These are phyloP conservation scores for Anthoceros angustus DNA, from an alignment of 225 moss, liverwort and hornwort species.

Conservation along the genomic window DNA sequence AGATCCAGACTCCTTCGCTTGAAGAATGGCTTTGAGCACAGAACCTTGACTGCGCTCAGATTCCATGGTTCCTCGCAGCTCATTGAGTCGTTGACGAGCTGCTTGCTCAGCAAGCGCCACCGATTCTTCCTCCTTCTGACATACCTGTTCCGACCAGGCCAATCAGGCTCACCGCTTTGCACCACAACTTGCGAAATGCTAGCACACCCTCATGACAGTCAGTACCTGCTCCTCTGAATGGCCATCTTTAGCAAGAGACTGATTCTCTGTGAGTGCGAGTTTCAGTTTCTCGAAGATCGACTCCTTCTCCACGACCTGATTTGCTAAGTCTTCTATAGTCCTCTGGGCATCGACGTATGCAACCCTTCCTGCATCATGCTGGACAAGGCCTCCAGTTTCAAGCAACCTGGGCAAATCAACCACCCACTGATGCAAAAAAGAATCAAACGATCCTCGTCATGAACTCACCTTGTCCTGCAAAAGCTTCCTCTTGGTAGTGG, in stretches of 20 bases:
- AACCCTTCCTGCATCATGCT: slow-evolving; percentile 52
- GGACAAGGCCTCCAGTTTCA: slow-evolving; percentile 10
- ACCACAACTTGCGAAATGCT: background rate
- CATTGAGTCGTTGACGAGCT: slow-evolving; percentile 63
- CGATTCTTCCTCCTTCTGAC: slow-evolving; percentile 45
- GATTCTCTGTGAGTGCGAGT: slow-evolving; percentile 29
- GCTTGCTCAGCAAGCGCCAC: slow-evolving; percentile 57
- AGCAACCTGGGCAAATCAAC: background rate
- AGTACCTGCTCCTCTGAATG: slow-evolving; percentile 70
- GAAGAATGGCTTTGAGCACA: slow-evolving; percentile 67
- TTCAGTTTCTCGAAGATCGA: slow-evolving; percentile 37
- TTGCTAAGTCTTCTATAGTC: slow-evolving; percentile 43
- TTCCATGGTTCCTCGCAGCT: slow-evolving; percentile 58
- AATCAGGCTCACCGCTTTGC: background rate
- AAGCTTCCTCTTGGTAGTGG: slow-evolving; percentile 64
- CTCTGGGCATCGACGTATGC: slow-evolving; percentile 52
- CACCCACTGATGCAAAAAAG: background rate
- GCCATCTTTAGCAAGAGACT: slow-evolving; percentile 32
- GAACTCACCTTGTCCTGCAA: slow-evolving; percentile 72
- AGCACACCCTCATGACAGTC: background rate
- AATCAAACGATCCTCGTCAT: background rate
- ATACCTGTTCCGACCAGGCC: slow-evolving; percentile 27
- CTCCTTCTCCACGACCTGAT: slow-evolving; percentile 45
- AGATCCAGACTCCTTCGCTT: slow-evolving; percentile 57
- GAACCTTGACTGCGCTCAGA: slow-evolving; percentile 70